A percentile compares a stretch with the other conserved stretches of the same genome.
Conservation (phyloP, 192 early-diverging fungal genomes). For the Dispira simplex region DNA sequence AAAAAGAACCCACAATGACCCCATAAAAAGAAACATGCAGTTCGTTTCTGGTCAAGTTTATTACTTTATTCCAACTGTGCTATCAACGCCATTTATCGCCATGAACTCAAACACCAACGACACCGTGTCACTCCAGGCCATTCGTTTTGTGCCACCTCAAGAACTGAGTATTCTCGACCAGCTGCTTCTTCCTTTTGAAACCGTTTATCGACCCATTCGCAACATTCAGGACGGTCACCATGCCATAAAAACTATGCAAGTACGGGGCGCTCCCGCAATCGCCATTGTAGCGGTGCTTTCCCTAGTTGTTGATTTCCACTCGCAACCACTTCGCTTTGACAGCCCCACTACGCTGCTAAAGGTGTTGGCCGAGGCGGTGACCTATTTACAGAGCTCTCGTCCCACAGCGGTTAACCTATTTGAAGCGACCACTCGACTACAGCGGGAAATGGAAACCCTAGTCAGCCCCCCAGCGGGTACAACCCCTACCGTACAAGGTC, state of each 20-base stretch:
- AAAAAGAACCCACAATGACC: too few relatives aligned
- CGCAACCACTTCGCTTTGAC: constrained; percentile 12
- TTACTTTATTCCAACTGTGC: too few relatives aligned
- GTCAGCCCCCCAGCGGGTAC: not conserved
- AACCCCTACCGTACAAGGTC: constrained; percentile 15
- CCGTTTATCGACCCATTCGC: constrained; percentile 51
- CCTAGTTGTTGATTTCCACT: constrained; percentile 61
- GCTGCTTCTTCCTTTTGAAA: constrained; percentile 74
- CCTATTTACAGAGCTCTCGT: constrained; percentile 74
- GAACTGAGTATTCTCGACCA: constrained; percentile 77
- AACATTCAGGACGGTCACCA: constrained; percentile 56
- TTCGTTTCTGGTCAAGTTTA: too few relatives aligned
- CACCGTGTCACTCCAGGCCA: constrained; percentile 28
- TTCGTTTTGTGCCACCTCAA: constrained; percentile 29
- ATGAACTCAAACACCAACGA: too few relatives aligned
- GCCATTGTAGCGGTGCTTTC: constrained; percentile 90
- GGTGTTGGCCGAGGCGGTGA: constrained; percentile 43
- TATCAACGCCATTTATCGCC: too few relatives aligned
- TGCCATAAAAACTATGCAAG: constrained; percentile 87
- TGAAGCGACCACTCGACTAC: constrained; percentile 45
- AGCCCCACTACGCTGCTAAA: constrained; percentile 23
- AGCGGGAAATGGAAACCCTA: not conserved
- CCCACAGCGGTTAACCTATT: constrained; percentile 96
- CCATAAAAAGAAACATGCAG: too few relatives aligned
- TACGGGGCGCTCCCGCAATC: constrained; percentile 85